Conservation (phyloP, 2,329 filamentous ascomycete species). For the Ceratocystiopsis sp. region DNA sequence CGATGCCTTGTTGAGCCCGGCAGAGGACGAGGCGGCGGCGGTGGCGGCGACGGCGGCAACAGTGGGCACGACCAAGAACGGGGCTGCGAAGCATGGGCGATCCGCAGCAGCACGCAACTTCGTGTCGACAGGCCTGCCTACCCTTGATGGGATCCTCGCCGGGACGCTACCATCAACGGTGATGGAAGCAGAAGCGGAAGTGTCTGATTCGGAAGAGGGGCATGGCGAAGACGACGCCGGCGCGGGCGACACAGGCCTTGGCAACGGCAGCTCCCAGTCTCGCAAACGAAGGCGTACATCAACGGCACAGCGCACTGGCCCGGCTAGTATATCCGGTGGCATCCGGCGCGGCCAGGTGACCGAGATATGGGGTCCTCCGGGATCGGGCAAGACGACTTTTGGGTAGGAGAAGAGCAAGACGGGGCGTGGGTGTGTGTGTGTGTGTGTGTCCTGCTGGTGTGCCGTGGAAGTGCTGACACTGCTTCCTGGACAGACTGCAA, state of each 20-base stretch:
- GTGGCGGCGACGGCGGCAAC: conserved; percentile 23
- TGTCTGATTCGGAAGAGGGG: neutral
- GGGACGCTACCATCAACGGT: conserved; percentile 6
- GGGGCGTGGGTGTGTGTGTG: neutral
- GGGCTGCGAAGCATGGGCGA: neutral
- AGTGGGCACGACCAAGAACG: conserved; percentile 3
- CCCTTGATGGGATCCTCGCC: conserved; percentile 33
- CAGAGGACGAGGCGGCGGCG: neutral
- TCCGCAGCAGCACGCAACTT: conserved; percentile 20
- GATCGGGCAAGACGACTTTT: conserved; percentile 69
- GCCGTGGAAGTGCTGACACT: neutral
- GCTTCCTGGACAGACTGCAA: conserved; percentile 22
- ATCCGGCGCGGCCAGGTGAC: conserved; percentile 62
- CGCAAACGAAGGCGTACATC: neutral
- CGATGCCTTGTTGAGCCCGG: conserved; percentile 3
- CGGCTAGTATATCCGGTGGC: conserved; percentile 26
- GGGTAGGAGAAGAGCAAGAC: conserved; percentile 35
- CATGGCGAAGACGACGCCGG: neutral
- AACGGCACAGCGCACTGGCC: neutral
- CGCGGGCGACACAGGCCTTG: neutral
- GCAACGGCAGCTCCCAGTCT: neutral
- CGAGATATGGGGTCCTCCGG: conserved; percentile 78
- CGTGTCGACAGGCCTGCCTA: conserved; percentile 37
- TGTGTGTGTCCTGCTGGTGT: no score
- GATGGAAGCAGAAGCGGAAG: neutral